Conservation (phyloP, 176 grass and related monocot genomes). For the Carex cristatella region DNA sequence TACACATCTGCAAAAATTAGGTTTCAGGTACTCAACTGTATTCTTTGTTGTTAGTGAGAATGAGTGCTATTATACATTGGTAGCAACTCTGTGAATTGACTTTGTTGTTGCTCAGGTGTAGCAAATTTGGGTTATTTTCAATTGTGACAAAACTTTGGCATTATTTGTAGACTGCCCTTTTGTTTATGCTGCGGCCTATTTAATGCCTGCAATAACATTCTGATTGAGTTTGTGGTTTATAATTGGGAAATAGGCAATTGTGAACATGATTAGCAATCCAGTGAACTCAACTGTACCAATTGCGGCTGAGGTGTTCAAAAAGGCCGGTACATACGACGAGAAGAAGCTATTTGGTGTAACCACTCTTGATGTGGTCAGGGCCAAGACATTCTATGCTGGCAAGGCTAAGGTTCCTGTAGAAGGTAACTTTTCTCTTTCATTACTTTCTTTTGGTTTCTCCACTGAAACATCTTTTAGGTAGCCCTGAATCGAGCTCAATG, state of each 20-base stretch:
- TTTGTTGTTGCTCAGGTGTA: neutral
- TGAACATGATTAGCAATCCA: conserved; percentile 98
- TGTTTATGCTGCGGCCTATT: neutral
- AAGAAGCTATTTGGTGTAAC: conserved; percentile 92
- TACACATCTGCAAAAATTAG: neutral
- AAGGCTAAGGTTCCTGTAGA: conserved; percentile 68
- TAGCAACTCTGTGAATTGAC: neutral
- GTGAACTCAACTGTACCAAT: conserved; percentile 87
- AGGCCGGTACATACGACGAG: conserved; percentile 76
- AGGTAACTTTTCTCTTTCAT: conserved; percentile 14
- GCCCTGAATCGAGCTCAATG: neutral
- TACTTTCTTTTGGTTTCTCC: neutral
- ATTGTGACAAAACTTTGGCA: neutral
- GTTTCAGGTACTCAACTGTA: neutral
- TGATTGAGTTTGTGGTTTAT: neutral
- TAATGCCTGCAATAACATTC: neutral
- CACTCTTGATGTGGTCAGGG: conserved; percentile 81
- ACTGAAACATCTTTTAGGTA: neutral
- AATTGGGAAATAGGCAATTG: conserved; percentile 45
- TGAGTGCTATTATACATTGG: neutral
- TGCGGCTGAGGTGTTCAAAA: conserved; percentile 90
- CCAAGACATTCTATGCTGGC: conserved; percentile 85
- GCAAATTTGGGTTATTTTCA: neutral
- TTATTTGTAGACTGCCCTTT: neutral
- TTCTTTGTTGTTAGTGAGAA: neutral